phyloP scores from a whole-genome alignment of 345 rosid genomes.

The Camelina neglecta region DNA sequence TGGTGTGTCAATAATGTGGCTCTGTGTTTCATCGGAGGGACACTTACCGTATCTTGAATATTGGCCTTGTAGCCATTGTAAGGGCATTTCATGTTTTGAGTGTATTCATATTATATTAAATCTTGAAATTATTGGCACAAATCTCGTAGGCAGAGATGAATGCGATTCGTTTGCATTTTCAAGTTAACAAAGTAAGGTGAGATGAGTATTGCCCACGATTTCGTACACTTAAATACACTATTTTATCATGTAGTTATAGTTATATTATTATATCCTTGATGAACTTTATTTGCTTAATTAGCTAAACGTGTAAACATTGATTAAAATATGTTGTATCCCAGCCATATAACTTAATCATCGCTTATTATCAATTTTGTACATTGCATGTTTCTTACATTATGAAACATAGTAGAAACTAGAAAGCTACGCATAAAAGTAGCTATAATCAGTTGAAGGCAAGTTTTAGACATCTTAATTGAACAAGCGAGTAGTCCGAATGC shows the following conservation, averaged over 20 bases:
- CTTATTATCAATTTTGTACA: too few relatives aligned
- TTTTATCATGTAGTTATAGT: background rate
- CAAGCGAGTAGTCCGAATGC: too few relatives aligned
- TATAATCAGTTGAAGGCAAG: too few relatives aligned
- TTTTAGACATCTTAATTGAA: too few relatives aligned
- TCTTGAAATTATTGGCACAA: constrained; percentile 3
- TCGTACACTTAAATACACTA: background rate
- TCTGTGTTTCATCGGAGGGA: constrained; percentile 40
- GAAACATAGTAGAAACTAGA: too few relatives aligned
- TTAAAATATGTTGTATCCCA: background rate
- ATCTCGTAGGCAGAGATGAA: constrained; percentile 2
- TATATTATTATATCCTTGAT: background rate
- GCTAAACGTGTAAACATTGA: background rate
- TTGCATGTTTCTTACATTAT: too few relatives aligned
- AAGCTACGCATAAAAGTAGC: too few relatives aligned
- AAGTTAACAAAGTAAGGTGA: constrained; percentile 5
- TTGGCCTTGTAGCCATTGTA: constrained; percentile 36
- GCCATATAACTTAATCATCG: too few relatives aligned
- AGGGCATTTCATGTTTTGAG: constrained; percentile 33
- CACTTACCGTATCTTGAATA: constrained; percentile 32
- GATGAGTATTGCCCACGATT: background rate
- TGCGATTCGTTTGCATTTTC: background rate
- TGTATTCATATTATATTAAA: constrained; percentile 15
- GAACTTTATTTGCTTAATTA: background rate
- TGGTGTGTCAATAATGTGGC: constrained; percentile 39